Evolutionary conservation across 1,139 yeast genomes (phyloP), one percentile per base, ranked within the genome.

Genomic region (Lodderomyces metapsilosis): DNA sequence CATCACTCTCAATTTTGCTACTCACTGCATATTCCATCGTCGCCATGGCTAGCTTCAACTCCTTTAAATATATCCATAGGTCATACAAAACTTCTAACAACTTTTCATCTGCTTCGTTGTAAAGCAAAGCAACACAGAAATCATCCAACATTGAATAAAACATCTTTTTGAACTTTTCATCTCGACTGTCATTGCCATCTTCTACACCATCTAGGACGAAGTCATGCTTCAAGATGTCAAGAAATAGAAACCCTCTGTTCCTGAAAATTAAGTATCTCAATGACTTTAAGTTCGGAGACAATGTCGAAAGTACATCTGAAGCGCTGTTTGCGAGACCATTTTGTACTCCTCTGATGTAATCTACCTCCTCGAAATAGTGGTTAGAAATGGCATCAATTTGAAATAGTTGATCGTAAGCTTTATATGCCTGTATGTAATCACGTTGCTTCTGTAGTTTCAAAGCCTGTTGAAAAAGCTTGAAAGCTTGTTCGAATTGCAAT

Each of bases 401-500:
- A 58, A 91, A 85, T 21, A 94, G 61, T 20, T 73, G 74, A 34
- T 78, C 78, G 56, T 89, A 92, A 16, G 68, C 62, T 2, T 54
- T 53, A 38, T 74, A 74, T 0, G 97, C 84, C 2, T 65, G 70
- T 0, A 59, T 61, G 43, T 71, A 73, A 2, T 76, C 57, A 4
- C 69, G 64, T 1, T 65, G 58, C 48, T 80, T 78, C 49, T 92
- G 95, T 10, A 67, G 65, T 10, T 62, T 60, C 31, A 94, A 65
- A 0, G 96, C 96, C 22, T 66, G 62, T 52, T 88, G 89, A 58
- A 85, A 88, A 12, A 82, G 64, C 51, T 80, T 80, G 59, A 85
- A 84, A 3, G 96, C 95, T 55, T 85, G 87, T 61, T 94, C 98
- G 13, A 92, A 82, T 68, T 88, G 80, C 30, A 78, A 84, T 54